Evolutionary conservation across 345 rosid species (phyloP).

Genomic region (Syzygium oleosum): DNA sequence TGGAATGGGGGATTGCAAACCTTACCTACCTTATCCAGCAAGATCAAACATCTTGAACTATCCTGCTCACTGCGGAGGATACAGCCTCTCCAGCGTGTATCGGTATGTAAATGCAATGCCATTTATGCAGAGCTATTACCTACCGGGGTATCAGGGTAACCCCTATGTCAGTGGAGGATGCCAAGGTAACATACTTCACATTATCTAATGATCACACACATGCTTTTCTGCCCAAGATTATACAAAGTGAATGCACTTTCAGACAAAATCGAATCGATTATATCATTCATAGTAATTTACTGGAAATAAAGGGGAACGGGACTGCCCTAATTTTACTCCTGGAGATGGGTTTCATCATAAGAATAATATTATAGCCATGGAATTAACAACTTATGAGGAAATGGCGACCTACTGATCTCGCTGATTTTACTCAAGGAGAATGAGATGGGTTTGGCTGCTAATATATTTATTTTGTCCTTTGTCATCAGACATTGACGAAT

Average conservation of each 20-base stretch:
- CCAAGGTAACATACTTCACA: background rate
- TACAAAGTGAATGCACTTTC: background rate
- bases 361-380: too few relatives aligned
- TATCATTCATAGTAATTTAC: too few relatives aligned
- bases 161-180: background rate
- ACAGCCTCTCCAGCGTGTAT: background rate
- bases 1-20: background rate
- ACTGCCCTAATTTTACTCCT: too few relatives aligned
- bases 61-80: accelerated
- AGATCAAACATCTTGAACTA: accelerated
- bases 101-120: background rate
- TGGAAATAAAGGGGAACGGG: too few relatives aligned
- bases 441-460: background rate
- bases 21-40: background rate
- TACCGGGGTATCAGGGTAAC: background rate
- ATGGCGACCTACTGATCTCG: too few relatives aligned
- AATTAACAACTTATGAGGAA: too few relatives aligned
- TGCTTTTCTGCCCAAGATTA: background rate
- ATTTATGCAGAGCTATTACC: accelerated
- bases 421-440: background rate
- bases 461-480: background rate
- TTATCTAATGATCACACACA: background rate
- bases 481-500: background rate
- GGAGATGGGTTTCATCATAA: too few relatives aligned
- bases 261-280: too few relatives aligned